Evolutionary conservation across 1,284 basidiomycete species (phyloP), one percentile per base, ranked within the genome.

Genomic region (Megacollybia platyphylla): DNA sequence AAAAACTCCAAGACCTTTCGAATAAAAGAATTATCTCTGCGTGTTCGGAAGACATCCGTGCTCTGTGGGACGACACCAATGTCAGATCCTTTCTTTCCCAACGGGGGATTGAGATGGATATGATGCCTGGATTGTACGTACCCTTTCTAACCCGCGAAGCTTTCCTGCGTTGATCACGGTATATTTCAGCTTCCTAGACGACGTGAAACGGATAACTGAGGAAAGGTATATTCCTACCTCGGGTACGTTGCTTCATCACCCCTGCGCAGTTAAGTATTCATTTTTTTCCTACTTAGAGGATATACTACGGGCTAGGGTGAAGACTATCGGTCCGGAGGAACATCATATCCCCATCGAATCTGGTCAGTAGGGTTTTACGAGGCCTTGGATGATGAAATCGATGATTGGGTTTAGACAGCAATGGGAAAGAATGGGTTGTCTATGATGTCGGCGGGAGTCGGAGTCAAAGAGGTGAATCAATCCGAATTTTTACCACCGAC

Each of bases 301-400:
- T 49, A 70, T 83, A 39, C 59, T 83, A 20, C 72, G 73, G 35
- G 77, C 79, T 13, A 66, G 78, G 27, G 62, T 81, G 24, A 67
- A 69, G n/a, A 83, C 79, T 0, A 58, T 75, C 15, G 77, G 78
- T 2, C 73, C 78, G 1, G 76, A 79, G 51, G 76, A 80, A 52
- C 73, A 80, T 48, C 63, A 61, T 2, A 67, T 81, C 44, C 56
- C 61, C 0, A 60, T 76, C 53, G 77, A 79, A 56, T 61, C 57
- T 17, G 57, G 69, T 68, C 40, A 20, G 57, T 48, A 15, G 4
- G 27, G 10, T 38, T 39, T 39, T 9, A 11, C 44, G 24, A 40
- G 27, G 18, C 20, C 8, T 24, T 18, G 31, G 15, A 6, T 4
- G 15, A 15, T 34, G 7, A 34, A 15, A 34, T 26, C 40, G 26